Evolutionary conservation across 805 yeast species (phyloP), one percentile per base, ranked within the genome.

Genomic region (Aciculoconidium aculeatum): DNA sequence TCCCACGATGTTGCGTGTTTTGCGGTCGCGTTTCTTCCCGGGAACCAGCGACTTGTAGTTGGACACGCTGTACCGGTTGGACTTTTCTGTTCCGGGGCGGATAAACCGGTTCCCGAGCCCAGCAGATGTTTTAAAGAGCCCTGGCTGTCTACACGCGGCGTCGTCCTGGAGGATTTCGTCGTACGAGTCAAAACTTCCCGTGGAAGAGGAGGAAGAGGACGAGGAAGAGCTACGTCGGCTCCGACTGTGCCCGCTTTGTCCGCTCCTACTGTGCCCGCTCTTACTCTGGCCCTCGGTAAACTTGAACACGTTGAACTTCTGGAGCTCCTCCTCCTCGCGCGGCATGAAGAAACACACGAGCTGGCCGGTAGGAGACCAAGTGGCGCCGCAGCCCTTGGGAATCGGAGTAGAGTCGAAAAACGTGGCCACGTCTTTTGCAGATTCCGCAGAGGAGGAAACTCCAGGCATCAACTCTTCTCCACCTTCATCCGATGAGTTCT

Each of bases 321-420:
- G 67, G 15, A 66, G 56, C 9, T 46, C 45, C 26, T 57, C 65
- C 17, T 35, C 31, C 4, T 34, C 28, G 28, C 72, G 72, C 0
- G 80, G 77, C 7, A 80, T 71, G 55, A 85, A 86, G 45, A 88
- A 88, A 47, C 95, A 84, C 1, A 88, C 80, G 28, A 88, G 59
- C 35, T 75, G 75, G 0, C 96, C 96, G 3, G 74, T 70, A 8
- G 75, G 69, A 0, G 94, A 68, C 95, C 96, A 88, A 1, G 75
- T 63, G 0, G 95, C 96, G 7, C 96, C 96, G 60, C 95, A 88
- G 7, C 87, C 92, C 47, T 84, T 87, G 0, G 96, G 96, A 9
- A 88, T 70, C 0, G 96, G 96, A 0, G 95, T 84, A 22, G 85
- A 78, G 47, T 85, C 94, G 45, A 77, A 71, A 4, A 65, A 45